phyloP scores from a whole-genome alignment of 805 yeast genomes.

The Teunomyces panamensis region DNA sequence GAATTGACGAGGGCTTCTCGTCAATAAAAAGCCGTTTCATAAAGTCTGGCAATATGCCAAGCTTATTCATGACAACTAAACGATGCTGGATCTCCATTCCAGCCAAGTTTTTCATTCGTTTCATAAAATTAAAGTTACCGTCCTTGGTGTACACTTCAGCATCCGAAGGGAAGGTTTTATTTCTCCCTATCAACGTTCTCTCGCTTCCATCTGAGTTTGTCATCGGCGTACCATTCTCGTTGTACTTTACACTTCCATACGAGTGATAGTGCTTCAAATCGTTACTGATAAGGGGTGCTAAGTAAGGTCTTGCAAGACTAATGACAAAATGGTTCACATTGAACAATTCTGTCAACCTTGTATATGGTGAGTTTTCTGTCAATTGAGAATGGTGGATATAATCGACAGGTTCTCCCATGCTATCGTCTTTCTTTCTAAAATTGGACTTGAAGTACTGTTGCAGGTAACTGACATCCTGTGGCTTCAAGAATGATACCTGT shows the following conservation, averaged over 20 bases:
- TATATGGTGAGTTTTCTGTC: slow-evolving; percentile 60
- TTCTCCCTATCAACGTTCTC: slow-evolving; percentile 21
- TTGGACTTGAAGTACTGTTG: slow-evolving; percentile 37
- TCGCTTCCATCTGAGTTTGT: neutral
- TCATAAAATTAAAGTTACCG: slow-evolving; percentile 28
- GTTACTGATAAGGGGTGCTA: slow-evolving; percentile 83
- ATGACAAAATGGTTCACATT: slow-evolving; percentile 93
- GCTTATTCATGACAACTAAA: slow-evolving; percentile 70
- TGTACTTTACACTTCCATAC: slow-evolving; percentile 29
- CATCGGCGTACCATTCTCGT: slow-evolving; percentile 4
- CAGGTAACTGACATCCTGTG: slow-evolving; percentile 44
- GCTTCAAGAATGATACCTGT: slow-evolving; percentile 41
- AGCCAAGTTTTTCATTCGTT: slow-evolving; percentile 48
- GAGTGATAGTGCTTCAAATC: slow-evolving; percentile 69
- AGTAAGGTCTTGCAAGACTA: slow-evolving; percentile 87
- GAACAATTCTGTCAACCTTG: slow-evolving; percentile 84
- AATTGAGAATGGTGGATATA: slow-evolving; percentile 19
- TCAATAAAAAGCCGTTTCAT: slow-evolving; percentile 79
- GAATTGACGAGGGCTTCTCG: slow-evolving; percentile 71
- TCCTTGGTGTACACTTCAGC: slow-evolving; percentile 32
- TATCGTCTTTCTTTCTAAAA: slow-evolving; percentile 9
- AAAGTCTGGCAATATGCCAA: slow-evolving; percentile 70
- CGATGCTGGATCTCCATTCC: slow-evolving; percentile 85
- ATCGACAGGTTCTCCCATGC: slow-evolving; percentile 5
- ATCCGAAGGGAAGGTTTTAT: slow-evolving; percentile 31